Conservation (phyloP, 768 basidiomycete genomes). For the Kwoniella botswanensis region DNA sequence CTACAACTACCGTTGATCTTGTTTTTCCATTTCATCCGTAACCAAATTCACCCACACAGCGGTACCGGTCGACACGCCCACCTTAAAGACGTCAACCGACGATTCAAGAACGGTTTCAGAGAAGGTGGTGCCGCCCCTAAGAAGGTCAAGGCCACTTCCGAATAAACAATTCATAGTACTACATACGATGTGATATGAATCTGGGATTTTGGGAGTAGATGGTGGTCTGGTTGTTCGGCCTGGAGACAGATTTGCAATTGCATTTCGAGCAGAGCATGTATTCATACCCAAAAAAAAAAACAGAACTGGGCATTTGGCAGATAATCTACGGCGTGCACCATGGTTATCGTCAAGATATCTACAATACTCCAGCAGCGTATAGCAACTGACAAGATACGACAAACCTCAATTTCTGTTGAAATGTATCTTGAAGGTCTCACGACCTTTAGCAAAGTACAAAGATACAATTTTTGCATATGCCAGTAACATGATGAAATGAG, state of each 20-base stretch:
- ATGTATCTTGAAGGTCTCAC: no score
- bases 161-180: constrained; percentile 34
- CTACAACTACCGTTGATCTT: background rate
- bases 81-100: constrained; percentile 87
- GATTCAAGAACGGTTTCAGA: constrained; percentile 99
- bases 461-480: constrained; percentile 1
- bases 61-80: constrained; percentile 95
- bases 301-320: background rate
- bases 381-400: no score
- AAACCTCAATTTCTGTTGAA: no score
- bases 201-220: background rate
- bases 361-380: no score
- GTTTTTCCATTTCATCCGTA: background rate
- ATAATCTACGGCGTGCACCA: no score
- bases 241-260: no score
- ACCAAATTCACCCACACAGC: constrained; percentile 28
- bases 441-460: background rate
- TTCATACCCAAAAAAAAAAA: constrained; percentile 19
- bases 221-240: no score
- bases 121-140: constrained; percentile 92
- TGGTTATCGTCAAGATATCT: no score
- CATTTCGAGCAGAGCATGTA: constrained; percentile 14
- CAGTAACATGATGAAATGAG: background rate
- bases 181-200: constrained; percentile 2
- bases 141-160: constrained; percentile 66